Conservation (phyloP, 768 basidiomycete species). For the Pisolithus tinctorius region DNA sequence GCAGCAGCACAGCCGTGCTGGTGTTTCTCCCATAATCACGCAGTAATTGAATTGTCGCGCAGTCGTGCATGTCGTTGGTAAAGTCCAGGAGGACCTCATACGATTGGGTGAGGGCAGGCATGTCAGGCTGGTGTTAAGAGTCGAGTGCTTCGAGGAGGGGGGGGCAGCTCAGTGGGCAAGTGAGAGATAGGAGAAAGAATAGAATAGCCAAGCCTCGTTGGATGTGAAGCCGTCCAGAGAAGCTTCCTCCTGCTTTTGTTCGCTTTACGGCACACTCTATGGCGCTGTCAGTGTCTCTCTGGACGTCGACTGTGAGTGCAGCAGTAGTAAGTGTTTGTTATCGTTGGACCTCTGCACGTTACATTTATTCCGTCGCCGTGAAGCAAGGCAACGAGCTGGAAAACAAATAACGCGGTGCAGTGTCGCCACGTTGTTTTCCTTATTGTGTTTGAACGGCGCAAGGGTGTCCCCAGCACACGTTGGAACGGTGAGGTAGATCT, state of each 20-base stretch:
- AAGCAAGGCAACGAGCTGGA: conserved; percentile 7
- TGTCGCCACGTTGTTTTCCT: conserved; percentile 10
- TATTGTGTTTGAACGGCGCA: conserved; percentile 10
- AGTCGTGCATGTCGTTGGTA: conserved; percentile 62
- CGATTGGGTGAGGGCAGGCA: conserved; percentile 53
- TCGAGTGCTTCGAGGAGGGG: conserved; percentile 22
- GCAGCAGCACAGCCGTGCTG: conserved; percentile 48
- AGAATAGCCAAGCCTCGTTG: conserved; percentile 5
- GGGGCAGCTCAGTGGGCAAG: conserved; percentile 6
- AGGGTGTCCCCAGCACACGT: conserved; percentile 17
- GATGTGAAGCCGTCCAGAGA: conserved; percentile 10
- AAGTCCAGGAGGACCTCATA: conserved; percentile 67
- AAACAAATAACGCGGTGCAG: conserved; percentile 9
- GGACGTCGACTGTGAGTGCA: conserved; percentile 14
- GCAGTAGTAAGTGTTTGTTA: conserved; percentile 4
- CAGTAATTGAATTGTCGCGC: conserved; percentile 56
- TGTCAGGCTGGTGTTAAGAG: conserved; percentile 18
- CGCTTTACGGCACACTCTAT: conserved; percentile 25
- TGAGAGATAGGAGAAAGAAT: conserved; percentile 8
- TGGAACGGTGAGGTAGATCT: conserved; percentile 17
- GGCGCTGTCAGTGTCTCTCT: conserved; percentile 8
- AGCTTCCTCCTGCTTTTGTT: conserved; percentile 27
- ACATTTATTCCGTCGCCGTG: conserved; percentile 7
- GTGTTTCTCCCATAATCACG: conserved; percentile 56
- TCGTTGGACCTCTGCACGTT: conserved; percentile 3